phyloP scores from a whole-genome alignment of 805 yeast species.

The Tetrapisispora iriomotensis region DNA sequence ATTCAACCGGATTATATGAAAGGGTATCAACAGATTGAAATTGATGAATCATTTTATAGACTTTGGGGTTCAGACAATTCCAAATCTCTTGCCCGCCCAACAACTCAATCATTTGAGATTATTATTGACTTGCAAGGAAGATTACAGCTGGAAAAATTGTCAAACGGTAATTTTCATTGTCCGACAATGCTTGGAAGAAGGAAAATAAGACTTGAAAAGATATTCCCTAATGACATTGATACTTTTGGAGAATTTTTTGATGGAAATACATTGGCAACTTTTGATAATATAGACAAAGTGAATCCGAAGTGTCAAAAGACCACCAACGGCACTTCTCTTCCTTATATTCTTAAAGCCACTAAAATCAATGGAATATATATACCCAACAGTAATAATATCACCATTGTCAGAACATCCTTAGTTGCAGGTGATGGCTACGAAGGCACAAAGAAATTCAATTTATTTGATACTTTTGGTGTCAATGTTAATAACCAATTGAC shows the following conservation, averaged over 20 bases:
- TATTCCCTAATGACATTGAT: conserved; percentile 35
- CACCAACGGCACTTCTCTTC: neutral
- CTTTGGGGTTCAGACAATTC: conserved; percentile 17
- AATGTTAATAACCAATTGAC: conserved; percentile 18
- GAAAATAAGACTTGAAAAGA: conserved; percentile 38
- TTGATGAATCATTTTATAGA: conserved; percentile 27
- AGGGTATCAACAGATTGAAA: conserved; percentile 23
- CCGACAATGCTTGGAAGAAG: conserved; percentile 34
- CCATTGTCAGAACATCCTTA: conserved; percentile 3
- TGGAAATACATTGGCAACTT: conserved; percentile 9
- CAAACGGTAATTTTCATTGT: conserved; percentile 9
- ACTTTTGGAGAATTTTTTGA: conserved; percentile 29
- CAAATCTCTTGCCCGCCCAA: conserved; percentile 11
- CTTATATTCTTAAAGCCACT: conserved; percentile 4
- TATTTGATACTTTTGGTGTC: conserved; percentile 11
- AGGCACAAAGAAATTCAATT: neutral
- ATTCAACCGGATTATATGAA: conserved; percentile 33
- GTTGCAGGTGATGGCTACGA: neutral
- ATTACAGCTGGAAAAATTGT: conserved; percentile 3
- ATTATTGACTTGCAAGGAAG: conserved; percentile 17
- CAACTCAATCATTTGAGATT: conserved; percentile 24
- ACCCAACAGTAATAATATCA: conserved; percentile 4
- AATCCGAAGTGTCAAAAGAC: conserved; percentile 8
- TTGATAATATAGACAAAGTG: conserved; percentile 5
- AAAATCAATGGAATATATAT: conserved; percentile 8